Conservation (phyloP, 176 grass and related monocot species). For the barley (Hordeum vulgare) region DNA sequence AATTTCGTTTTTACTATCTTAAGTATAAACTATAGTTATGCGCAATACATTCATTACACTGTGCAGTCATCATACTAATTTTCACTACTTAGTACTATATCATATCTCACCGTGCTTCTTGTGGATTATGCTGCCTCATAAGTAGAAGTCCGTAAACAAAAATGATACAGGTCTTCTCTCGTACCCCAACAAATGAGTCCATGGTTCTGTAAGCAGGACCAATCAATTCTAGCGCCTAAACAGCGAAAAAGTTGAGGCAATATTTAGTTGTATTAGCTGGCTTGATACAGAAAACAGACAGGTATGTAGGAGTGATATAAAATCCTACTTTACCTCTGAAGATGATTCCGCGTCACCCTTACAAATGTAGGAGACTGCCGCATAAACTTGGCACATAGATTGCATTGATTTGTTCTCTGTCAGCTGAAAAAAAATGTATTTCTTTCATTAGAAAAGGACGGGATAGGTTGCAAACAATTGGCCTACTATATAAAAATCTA, state of each 20-base stretch:
- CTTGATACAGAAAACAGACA: not conserved
- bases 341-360: slow-evolving; percentile 86
- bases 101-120: slow-evolving; percentile 70
- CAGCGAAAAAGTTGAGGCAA: slow-evolving; percentile 3
- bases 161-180: slow-evolving; percentile 93
- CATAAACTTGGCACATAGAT: slow-evolving; percentile 97
- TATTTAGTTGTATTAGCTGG: not conserved
- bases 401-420: slow-evolving; percentile 86
- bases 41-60: not conserved
- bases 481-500: not conserved
- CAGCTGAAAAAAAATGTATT: slow-evolving; percentile 53
- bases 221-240: slow-evolving; percentile 81
- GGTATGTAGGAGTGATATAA: not conserved
- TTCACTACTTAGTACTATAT: not conserved
- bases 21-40: not conserved
- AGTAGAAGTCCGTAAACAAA: slow-evolving; percentile 94
- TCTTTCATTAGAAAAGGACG: not conserved
- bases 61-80: not conserved
- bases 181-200: slow-evolving; percentile 90
- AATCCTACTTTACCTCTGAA: slow-evolving; percentile 60
- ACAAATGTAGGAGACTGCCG: slow-evolving; percentile 89
- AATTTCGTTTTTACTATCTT: not conserved
- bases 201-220: slow-evolving; percentile 84
- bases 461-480: not conserved
- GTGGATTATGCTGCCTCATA: slow-evolving; percentile 94